phyloP scores from a whole-genome alignment of 176 grass and related monocot genomes.

The Eremochloa ophiuroides region DNA sequence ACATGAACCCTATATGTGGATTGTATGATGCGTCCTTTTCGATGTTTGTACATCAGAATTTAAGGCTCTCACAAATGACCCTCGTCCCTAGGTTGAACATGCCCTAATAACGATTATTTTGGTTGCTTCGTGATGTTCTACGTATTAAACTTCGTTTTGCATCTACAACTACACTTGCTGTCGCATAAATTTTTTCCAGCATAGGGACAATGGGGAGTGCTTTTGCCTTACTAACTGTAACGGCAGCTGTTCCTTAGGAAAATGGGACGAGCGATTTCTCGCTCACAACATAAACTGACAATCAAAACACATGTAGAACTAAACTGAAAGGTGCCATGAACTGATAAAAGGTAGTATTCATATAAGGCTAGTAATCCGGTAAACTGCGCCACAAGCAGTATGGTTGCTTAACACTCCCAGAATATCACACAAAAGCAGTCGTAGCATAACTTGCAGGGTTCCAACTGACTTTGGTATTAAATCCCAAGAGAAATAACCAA shows the following conservation, averaged over 20 bases:
- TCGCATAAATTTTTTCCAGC: too few relatives aligned
- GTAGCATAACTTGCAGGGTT: neutral
- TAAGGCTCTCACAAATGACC: too few relatives aligned
- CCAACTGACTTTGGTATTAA: neutral
- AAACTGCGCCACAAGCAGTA: neutral
- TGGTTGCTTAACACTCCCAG: neutral
- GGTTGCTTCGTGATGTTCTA: too few relatives aligned
- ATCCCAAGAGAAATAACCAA: neutral
- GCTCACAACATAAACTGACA: neutral
- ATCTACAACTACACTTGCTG: too few relatives aligned
- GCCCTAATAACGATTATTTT: too few relatives aligned
- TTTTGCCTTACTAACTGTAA: too few relatives aligned
- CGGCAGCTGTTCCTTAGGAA: neutral
- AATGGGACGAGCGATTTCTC: neutral
- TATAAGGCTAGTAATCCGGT: neutral
- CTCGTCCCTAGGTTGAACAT: too few relatives aligned
- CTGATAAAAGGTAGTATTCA: neutral
- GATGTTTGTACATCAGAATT: too few relatives aligned
- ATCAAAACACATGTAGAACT: neutral
- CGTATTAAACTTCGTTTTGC: too few relatives aligned
- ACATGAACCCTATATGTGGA: too few relatives aligned
- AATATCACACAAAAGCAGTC: neutral
- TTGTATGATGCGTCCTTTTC: too few relatives aligned
- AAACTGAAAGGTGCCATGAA: neutral
- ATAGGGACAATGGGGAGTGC: too few relatives aligned